These are phyloP conservation scores for Nicotiana noctiflora DNA, from an alignment of 257 asterid genomes.

Conservation along the genomic window DNA sequence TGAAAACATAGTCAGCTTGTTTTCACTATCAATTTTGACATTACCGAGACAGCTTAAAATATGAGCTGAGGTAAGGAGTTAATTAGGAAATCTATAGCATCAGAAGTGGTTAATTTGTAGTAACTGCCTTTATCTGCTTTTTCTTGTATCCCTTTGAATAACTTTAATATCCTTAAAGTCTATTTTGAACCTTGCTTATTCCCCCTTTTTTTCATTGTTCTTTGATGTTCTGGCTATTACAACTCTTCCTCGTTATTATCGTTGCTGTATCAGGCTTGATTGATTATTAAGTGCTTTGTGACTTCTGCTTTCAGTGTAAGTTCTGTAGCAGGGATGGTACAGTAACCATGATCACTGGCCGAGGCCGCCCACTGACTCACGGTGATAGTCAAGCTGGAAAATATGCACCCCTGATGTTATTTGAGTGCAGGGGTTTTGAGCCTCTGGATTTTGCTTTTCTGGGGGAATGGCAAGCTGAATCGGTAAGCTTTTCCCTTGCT, in stretches of 20 bases:
- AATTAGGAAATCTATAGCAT: not conserved
- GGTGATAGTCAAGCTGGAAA: slow-evolving; percentile 43
- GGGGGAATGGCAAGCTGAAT: slow-evolving; percentile 73
- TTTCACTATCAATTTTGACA: not conserved
- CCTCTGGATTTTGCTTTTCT: slow-evolving; percentile 70
- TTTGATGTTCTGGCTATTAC: not conserved
- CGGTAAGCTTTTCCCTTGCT: slow-evolving; percentile 45
- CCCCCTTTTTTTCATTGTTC: not conserved
- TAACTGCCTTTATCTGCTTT: no score
- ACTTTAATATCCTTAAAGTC: not conserved
- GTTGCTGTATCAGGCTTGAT: slow-evolving; percentile 1
- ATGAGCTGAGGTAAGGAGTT: not conserved
- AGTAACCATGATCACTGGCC: slow-evolving; percentile 63
- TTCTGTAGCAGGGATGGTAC: slow-evolving; percentile 86
- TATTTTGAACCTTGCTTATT: not conserved
- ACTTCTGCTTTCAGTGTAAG: slow-evolving; percentile 55
- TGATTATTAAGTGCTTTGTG: not conserved
- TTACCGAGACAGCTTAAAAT: not conserved
- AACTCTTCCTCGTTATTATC: not conserved
- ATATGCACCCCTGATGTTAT: slow-evolving; percentile 54
- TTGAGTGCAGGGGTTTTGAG: slow-evolving; percentile 74
- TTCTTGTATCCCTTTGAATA: no score
- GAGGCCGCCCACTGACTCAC: slow-evolving; percentile 68
- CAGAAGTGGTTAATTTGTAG: no score
- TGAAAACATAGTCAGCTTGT: not conserved